Conservation (phyloP, 345 rosid species). For the Pistacia integerrima region DNA sequence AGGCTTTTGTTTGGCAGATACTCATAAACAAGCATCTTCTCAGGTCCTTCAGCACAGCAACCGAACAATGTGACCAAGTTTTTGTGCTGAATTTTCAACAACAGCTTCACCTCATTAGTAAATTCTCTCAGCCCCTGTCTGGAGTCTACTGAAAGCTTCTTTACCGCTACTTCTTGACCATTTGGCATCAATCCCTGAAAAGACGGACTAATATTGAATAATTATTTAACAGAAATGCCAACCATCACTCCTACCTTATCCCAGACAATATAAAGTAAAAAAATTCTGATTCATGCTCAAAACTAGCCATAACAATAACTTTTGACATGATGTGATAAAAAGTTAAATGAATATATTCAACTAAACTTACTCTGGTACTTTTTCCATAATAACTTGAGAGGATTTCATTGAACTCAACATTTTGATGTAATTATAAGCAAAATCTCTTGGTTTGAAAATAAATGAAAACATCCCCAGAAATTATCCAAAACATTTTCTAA, state of each 20-base stretch:
- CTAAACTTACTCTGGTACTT: too few relatives aligned
- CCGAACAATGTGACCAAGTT: slow-evolving; percentile 74
- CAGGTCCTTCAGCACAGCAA: slow-evolving; percentile 68
- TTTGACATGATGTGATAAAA: too few relatives aligned
- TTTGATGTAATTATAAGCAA: too few relatives aligned
- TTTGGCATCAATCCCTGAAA: slow-evolving; percentile 59
- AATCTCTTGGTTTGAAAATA: too few relatives aligned
- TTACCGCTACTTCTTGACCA: slow-evolving; percentile 76
- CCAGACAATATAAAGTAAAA: background rate
- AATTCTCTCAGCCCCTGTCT: slow-evolving; percentile 76
- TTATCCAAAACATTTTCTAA: too few relatives aligned
- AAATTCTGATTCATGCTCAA: background rate
- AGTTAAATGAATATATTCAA: too few relatives aligned
- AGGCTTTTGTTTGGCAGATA: slow-evolving; percentile 79
- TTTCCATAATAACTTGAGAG: too few relatives aligned
- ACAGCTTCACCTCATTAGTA: slow-evolving; percentile 68
- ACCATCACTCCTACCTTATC: background rate
- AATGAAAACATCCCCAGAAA: too few relatives aligned
- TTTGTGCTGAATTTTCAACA: slow-evolving; percentile 71
- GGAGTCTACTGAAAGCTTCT: slow-evolving; percentile 59
- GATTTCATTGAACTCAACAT: too few relatives aligned
- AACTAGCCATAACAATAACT: background rate
- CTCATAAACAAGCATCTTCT: slow-evolving; percentile 82
- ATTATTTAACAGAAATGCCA: background rate
- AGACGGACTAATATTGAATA: background rate